Evolutionary conservation across 2,329 filamentous ascomycete species (phyloP).

Genomic region (Cercospora sp.): DNA sequence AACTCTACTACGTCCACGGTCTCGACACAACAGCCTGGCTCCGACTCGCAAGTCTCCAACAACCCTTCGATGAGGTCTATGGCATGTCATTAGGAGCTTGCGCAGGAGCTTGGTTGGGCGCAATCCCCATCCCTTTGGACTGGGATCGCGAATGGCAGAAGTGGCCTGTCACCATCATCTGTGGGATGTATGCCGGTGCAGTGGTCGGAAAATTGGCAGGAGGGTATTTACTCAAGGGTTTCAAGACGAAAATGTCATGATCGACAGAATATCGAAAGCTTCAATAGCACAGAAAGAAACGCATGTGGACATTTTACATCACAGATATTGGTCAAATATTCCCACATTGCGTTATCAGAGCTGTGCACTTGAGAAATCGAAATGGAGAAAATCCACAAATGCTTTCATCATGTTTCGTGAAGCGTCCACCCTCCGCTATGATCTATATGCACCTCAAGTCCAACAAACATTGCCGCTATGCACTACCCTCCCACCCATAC

Average conservation of each 20-base stretch:
- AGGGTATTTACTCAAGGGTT: constrained; percentile 52
- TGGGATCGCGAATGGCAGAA: constrained; percentile 99
- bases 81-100: constrained; percentile 76
- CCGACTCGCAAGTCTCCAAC: constrained; percentile 64
- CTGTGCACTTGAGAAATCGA: background rate
- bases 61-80: constrained; percentile 81
- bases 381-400: background rate
- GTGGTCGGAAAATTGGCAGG: constrained; percentile 64
- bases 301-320: background rate
- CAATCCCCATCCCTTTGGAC: constrained; percentile 91
- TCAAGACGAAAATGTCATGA: constrained; percentile 42
- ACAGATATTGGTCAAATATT: background rate
- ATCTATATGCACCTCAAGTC: background rate
- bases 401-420: background rate
- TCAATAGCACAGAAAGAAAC: background rate
- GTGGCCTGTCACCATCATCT: constrained; percentile 90
- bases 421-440: background rate
- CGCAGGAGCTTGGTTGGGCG: constrained; percentile 86
- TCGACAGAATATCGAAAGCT: background rate
- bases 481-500: background rate
- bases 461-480: background rate
- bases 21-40: constrained; percentile 71
- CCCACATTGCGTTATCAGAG: background rate
- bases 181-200: constrained; percentile 78
- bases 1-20: constrained; percentile 82